Conservation (phyloP, 2,329 filamentous ascomycete species). For the Aspergillus novoparasiticus region DNA sequence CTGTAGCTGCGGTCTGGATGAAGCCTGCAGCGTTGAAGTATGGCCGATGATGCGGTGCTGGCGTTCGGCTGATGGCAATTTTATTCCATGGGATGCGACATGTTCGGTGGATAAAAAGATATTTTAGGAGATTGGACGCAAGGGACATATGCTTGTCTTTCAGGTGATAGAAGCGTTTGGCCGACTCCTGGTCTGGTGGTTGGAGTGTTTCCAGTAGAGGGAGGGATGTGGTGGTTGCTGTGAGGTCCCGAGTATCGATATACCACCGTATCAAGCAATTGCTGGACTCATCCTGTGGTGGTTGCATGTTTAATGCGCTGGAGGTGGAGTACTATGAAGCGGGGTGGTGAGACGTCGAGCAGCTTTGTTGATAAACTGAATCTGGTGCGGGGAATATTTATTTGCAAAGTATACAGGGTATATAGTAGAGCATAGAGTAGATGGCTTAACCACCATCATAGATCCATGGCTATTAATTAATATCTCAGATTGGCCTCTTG, state of each 20-base stretch:
- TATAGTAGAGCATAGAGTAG: background rate
- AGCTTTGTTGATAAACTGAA: background rate
- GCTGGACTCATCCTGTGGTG: background rate
- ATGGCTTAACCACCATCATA: background rate
- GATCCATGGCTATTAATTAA: background rate
- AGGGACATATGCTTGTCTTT: constrained; percentile 64
- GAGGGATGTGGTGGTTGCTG: constrained; percentile 31
- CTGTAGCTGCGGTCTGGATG: constrained; percentile 14
- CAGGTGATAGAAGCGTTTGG: constrained; percentile 54
- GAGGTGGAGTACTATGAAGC: background rate
- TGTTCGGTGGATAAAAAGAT: constrained; percentile 58
- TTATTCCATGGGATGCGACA: constrained; percentile 60
- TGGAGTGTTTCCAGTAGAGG: constrained; percentile 45
- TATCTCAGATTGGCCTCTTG: too few species aligned
- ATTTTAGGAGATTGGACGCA: constrained; percentile 63
- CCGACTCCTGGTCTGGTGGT: constrained; percentile 52
- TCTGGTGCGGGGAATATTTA: background rate
- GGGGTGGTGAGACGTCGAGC: background rate
- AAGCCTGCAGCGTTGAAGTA: constrained; percentile 52
- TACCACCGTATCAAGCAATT: constrained; percentile 44
- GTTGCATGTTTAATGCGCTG: background rate
- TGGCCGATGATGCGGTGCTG: constrained; percentile 52
- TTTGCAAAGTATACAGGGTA: background rate
- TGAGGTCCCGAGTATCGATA: constrained; percentile 44
- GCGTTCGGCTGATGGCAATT: constrained; percentile 56